phyloP scores from a whole-genome alignment of 305 asterid genomes.

The Solanum hybrid region DNA sequence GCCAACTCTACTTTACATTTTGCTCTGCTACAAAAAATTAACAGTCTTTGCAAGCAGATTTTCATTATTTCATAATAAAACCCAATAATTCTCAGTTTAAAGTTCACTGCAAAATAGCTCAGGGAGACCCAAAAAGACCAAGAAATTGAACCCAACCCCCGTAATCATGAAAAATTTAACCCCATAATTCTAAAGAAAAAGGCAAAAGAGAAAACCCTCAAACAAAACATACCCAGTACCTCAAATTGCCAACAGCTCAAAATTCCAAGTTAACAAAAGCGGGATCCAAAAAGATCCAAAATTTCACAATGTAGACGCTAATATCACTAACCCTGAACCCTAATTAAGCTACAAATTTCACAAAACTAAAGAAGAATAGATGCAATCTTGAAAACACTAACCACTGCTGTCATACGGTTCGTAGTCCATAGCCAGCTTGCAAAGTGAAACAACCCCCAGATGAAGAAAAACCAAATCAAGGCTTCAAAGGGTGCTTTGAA shows the following conservation, averaged over 20 bases:
- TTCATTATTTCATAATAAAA: neutral
- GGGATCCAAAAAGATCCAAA: neutral
- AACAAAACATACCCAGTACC: neutral
- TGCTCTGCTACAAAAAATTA: neutral
- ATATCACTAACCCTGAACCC: constrained; percentile 3
- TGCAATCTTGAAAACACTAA: constrained; percentile 22
- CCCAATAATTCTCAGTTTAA: neutral
- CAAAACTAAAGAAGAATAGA: neutral
- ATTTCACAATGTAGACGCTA: neutral
- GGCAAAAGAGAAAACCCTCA: neutral
- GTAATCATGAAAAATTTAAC: neutral
- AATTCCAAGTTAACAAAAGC: neutral
- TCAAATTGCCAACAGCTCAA: neutral
- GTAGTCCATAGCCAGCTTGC: constrained; percentile 79
- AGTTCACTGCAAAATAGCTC: neutral
- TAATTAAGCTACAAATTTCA: neutral
- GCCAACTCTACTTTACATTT: neutral
- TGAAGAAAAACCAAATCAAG: neutral
- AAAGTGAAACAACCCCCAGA: constrained; percentile 14
- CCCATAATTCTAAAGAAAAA: neutral
- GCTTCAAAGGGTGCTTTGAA: neutral
- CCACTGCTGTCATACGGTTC: constrained; percentile 77
- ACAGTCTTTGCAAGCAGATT: neutral
- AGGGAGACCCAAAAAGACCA: neutral
- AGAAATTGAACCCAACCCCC: neutral